phyloP scores from a whole-genome alignment of 2,329 filamentous ascomycete species.

The Orbilia brochopaga region DNA sequence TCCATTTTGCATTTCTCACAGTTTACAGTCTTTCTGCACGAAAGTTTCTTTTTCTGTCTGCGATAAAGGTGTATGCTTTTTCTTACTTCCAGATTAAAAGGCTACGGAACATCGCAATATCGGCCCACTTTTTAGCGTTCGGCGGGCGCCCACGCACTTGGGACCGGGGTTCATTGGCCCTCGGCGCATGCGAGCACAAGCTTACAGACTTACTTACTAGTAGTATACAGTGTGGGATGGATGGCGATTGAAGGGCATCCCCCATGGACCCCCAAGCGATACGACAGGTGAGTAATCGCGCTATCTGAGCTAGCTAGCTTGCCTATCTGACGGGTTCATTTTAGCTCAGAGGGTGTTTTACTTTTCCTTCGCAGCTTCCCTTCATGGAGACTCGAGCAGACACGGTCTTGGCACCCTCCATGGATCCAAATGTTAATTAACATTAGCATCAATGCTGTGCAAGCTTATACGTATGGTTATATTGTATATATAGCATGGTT shows the following conservation, averaged over 20 bases:
- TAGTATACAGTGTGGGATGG: background rate
- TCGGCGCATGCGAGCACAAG: background rate
- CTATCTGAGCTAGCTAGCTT: too few relatives aligned
- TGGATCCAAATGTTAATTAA: too few relatives aligned
- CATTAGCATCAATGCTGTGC: too few relatives aligned
- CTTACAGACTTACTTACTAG: too few relatives aligned
- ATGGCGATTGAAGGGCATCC: background rate
- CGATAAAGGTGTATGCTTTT: conserved; percentile 7
- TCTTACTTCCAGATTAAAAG: conserved; percentile 29
- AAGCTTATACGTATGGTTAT: too few relatives aligned
- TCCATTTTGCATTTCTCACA: conserved; percentile 11
- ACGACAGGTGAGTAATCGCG: too few relatives aligned
- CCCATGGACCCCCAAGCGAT: background rate
- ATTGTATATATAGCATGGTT: too few relatives aligned
- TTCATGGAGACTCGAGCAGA: too few relatives aligned
- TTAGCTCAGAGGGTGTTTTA: too few relatives aligned
- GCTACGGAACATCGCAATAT: conserved; percentile 49
- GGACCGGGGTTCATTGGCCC: conserved; percentile 2
- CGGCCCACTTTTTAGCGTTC: conserved; percentile 44
- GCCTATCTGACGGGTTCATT: too few relatives aligned
- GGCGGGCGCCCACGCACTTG: conserved; percentile 22
- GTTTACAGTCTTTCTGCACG: too few relatives aligned
- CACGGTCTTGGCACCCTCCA: background rate
- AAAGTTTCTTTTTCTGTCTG: conserved; percentile 14
- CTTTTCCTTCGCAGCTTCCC: too few relatives aligned